Evolutionary conservation across 1,284 basidiomycete species (phyloP).

Genomic region (Takashimella koratensis): DNA sequence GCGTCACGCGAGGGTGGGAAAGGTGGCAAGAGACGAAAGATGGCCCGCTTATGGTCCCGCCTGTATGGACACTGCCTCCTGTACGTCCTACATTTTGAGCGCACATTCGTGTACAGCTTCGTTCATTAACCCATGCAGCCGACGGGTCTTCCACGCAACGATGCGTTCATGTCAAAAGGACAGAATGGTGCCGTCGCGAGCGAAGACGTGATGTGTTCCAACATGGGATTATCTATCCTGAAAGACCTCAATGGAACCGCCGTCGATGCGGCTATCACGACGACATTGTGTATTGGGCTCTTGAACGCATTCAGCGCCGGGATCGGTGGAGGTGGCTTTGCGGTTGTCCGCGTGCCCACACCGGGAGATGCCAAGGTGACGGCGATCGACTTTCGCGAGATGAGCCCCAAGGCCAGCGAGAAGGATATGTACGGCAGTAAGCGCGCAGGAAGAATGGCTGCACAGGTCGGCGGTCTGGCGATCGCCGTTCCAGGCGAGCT

Average conservation of each 20-base stretch:
- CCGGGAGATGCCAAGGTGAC: constrained; percentile 55
- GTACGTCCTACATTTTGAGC: too few species aligned
- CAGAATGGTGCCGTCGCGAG: constrained; percentile 64
- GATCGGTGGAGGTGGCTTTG: constrained; percentile 88
- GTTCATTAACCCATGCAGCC: too few species aligned
- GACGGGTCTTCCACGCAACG: constrained; percentile 54
- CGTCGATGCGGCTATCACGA: constrained; percentile 78
- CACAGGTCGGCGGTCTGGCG: constrained; percentile 70
- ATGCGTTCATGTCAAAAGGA: constrained; percentile 51
- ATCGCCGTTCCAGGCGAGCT: constrained; percentile 83
- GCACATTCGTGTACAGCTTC: too few species aligned
- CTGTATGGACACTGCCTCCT: constrained; percentile 34
- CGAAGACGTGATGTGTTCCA: constrained; percentile 77
- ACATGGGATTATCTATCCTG: constrained; percentile 71
- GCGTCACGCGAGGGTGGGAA: neutral
- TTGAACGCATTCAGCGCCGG: constrained; percentile 82
- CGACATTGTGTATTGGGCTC: constrained; percentile 77
- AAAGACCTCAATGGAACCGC: constrained; percentile 79
- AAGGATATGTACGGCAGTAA: constrained; percentile 68
- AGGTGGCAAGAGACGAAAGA: constrained; percentile 1
- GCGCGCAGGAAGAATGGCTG: constrained; percentile 65
- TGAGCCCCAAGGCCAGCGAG: constrained; percentile 67
- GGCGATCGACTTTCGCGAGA: constrained; percentile 85
- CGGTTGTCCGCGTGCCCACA: constrained; percentile 73
- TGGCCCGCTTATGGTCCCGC: constrained; percentile 31